Conservation (phyloP, 768 basidiomycete genomes). For the Boletus speciosus region DNA sequence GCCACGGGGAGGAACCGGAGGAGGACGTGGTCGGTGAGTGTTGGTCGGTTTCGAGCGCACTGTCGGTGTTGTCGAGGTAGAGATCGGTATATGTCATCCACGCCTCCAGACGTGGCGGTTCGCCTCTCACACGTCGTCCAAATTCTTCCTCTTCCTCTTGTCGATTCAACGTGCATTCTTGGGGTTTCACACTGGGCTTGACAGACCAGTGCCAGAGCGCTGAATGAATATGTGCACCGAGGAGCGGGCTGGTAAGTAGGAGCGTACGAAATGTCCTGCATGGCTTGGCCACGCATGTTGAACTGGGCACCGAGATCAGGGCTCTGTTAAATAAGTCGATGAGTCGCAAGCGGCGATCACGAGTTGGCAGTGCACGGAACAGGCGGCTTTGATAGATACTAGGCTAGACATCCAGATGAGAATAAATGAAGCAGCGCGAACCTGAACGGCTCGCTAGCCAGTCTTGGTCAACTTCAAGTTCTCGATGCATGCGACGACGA, state of each 20-base stretch:
- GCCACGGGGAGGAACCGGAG: slow-evolving; percentile 46
- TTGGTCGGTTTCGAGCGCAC: slow-evolving; percentile 31
- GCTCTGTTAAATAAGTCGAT: slow-evolving; percentile 36
- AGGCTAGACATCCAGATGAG: slow-evolving; percentile 19
- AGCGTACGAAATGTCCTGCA: slow-evolving; percentile 43
- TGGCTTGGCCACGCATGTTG: slow-evolving; percentile 34
- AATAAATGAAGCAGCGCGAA: not conserved
- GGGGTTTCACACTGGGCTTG: slow-evolving; percentile 37
- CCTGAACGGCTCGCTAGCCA: slow-evolving; percentile 20
- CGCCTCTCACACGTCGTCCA: slow-evolving; percentile 25
- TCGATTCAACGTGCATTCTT: slow-evolving; percentile 30
- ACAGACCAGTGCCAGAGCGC: slow-evolving; percentile 46
- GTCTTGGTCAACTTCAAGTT: slow-evolving; percentile 48
- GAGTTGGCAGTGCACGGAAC: slow-evolving; percentile 41
- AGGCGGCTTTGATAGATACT: slow-evolving; percentile 41
- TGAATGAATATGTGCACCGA: slow-evolving; percentile 39
- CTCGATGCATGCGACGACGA: slow-evolving; percentile 41
- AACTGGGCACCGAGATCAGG: slow-evolving; percentile 20
- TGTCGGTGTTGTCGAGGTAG: slow-evolving; percentile 13
- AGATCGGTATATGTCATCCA: slow-evolving; percentile 14
- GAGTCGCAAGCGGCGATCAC: slow-evolving; percentile 37
- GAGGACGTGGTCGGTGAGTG: slow-evolving; percentile 43
- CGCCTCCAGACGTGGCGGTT: slow-evolving; percentile 18
- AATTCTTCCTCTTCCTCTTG: slow-evolving; percentile 33
- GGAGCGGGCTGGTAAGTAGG: slow-evolving; percentile 44